phyloP scores from a whole-genome alignment of 148 eudicot species.

The Mesembryanthemum crystallinum region DNA sequence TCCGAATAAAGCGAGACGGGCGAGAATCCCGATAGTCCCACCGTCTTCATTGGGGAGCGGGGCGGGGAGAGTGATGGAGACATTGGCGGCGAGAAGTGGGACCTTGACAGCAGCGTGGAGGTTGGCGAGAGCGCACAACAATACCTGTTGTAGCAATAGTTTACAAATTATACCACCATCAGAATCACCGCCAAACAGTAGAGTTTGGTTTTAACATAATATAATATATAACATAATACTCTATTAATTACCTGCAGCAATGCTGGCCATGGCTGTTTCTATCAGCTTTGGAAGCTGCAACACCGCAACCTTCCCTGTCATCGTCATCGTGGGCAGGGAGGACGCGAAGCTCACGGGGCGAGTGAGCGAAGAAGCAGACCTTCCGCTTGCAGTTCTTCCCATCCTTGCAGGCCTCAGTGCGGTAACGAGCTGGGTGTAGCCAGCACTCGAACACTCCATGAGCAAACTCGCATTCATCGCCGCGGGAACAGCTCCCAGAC shows the following conservation, averaged over 20 bases:
- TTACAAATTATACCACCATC: not conserved
- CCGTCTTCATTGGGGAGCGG: slow-evolving; percentile 33
- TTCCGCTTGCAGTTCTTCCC: slow-evolving; percentile 73
- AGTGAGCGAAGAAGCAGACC: slow-evolving; percentile 80
- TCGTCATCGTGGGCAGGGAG: slow-evolving; percentile 33
- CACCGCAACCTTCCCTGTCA: not conserved
- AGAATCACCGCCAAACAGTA: too few relatives aligned
- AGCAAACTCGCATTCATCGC: slow-evolving; percentile 72
- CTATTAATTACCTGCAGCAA: slow-evolving; percentile 3
- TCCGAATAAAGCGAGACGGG: slow-evolving; percentile 34
- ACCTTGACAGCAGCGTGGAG: slow-evolving; percentile 48
- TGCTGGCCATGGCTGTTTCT: slow-evolving; percentile 4
- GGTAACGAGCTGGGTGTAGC: slow-evolving; percentile 77
- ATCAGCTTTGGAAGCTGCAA: not conserved
- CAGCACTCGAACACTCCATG: slow-evolving; percentile 93
- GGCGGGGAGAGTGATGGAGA: slow-evolving; percentile 53
- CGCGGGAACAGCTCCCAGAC: slow-evolving; percentile 47
- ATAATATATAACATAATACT: too few relatives aligned
- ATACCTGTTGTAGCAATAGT: slow-evolving; percentile 16
- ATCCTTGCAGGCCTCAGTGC: slow-evolving; percentile 80
- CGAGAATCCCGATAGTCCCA: slow-evolving; percentile 24
- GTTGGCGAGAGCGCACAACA: slow-evolving; percentile 63
- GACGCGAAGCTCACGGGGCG: slow-evolving; percentile 58
- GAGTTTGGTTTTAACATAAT: too few relatives aligned
- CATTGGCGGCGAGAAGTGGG: slow-evolving; percentile 37